A percentile compares a stretch with the other conserved stretches of the same genome.
phyloP scores from a whole-genome alignment of 305 asterid species.

The Fraxinus platypoda region DNA sequence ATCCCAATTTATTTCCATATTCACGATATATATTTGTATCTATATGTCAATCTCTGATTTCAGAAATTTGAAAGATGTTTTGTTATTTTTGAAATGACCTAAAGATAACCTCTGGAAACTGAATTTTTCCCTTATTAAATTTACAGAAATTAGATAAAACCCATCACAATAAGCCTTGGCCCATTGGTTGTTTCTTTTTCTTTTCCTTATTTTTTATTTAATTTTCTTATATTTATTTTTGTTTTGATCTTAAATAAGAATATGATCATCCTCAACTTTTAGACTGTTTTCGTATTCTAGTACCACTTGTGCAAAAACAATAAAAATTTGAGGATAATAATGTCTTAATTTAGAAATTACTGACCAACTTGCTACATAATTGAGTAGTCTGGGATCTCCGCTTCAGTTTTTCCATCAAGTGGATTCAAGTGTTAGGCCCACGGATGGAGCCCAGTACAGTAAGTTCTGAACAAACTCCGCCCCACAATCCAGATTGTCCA shows the following conservation, averaged over 20 bases:
- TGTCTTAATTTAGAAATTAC: neutral
- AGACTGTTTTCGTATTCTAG: neutral
- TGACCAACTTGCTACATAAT: neutral
- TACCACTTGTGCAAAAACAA: neutral
- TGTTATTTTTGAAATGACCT: too few species aligned
- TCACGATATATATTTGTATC: too few species aligned
- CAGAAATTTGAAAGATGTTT: too few species aligned
- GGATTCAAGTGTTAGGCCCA: neutral
- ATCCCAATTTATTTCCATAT: too few species aligned
- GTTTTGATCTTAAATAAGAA: neutral
- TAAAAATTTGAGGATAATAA: neutral
- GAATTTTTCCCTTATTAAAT: too few species aligned
- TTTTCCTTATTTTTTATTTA: neutral
- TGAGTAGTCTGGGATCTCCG: neutral
- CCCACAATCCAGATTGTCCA: neutral
- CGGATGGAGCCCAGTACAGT: neutral
- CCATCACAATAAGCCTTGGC: neutral
- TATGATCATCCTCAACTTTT: neutral
- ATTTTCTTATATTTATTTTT: neutral
- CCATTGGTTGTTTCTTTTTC: neutral
- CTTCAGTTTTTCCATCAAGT: neutral
- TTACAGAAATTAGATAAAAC: neutral
- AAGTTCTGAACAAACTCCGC: neutral
- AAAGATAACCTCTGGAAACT: too few species aligned
- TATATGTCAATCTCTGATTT: too few species aligned